These are phyloP conservation scores for Coix lacrymajobi DNA, from an alignment of 176 grass and related monocot species.

Conservation along the genomic window DNA sequence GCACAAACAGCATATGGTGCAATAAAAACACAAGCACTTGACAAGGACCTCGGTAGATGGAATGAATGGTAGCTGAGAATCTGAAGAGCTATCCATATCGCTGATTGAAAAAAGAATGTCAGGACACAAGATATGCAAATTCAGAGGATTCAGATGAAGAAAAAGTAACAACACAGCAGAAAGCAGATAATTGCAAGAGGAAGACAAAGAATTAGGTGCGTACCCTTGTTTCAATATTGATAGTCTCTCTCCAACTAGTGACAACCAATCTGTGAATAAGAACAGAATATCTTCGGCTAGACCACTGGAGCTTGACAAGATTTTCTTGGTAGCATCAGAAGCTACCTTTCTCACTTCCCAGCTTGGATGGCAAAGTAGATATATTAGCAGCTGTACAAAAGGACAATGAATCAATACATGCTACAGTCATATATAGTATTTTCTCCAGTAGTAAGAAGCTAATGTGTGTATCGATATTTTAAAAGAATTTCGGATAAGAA, in stretches of 20 bases:
- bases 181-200: not conserved
- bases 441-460: slow-evolving; percentile 4
- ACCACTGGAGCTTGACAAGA: slow-evolving; percentile 52
- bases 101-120: slow-evolving; percentile 40
- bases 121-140: not conserved
- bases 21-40: slow-evolving; percentile 91
- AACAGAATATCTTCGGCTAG: slow-evolving; percentile 65
- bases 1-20: slow-evolving; percentile 60
- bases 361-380: slow-evolving; percentile 87
- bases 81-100: slow-evolving; percentile 49
- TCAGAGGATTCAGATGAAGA: slow-evolving; percentile 6
- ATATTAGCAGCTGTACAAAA: slow-evolving; percentile 57
- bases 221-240: slow-evolving; percentile 70
- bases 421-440: not conserved
- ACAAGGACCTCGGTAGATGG: slow-evolving; percentile 80
- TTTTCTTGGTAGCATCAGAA: slow-evolving; percentile 56
- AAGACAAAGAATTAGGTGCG: not conserved
- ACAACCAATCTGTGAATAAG: slow-evolving; percentile 70
- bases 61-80: slow-evolving; percentile 62
- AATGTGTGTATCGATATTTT: not conserved
- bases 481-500: not conserved
- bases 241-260: slow-evolving; percentile 65
- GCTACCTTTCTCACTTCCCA: slow-evolving; percentile 75
- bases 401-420: slow-evolving; percentile 29
- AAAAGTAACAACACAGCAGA: slow-evolving; percentile 2